Evolutionary conservation across 129 eudicot genomes (phyloP).

Genomic region (Oenanthe sinensis): DNA sequence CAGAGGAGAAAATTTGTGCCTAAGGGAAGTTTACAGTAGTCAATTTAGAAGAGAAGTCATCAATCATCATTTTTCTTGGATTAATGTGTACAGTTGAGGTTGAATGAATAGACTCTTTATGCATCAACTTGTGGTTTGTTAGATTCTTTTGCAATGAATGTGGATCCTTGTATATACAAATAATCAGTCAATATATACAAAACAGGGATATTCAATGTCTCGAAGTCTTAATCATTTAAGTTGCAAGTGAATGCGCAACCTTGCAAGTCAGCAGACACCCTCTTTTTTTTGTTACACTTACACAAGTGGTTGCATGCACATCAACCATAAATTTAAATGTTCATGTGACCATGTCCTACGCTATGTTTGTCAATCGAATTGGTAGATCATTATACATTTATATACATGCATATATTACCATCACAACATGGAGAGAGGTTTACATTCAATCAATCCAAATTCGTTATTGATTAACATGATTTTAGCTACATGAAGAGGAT

Average conservation of each 20-base stretch:
- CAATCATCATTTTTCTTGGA: background rate
- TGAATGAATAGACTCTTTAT: background rate
- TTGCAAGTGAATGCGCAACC: background rate
- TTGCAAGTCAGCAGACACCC: too few relatives aligned
- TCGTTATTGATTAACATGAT: too few relatives aligned
- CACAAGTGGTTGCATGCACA: background rate
- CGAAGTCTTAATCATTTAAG: background rate
- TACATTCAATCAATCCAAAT: too few relatives aligned
- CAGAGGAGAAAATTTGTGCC: background rate
- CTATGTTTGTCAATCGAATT: background rate
- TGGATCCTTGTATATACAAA: background rate
- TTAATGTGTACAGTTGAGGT: background rate
- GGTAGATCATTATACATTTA: background rate
- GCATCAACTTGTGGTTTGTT: background rate
- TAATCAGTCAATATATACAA: background rate
- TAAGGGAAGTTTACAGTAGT: background rate
- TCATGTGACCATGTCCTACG: background rate
- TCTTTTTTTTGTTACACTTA: too few relatives aligned
- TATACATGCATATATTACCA: background rate
- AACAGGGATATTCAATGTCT: background rate
- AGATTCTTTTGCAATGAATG: background rate
- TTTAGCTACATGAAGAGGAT: background rate
- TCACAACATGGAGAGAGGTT: too few relatives aligned
- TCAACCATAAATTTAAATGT: background rate
- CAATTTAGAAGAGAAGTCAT: background rate